Conservation (phyloP, 352 stramenopile genomes). For the Aphanomyces astaci region DNA sequence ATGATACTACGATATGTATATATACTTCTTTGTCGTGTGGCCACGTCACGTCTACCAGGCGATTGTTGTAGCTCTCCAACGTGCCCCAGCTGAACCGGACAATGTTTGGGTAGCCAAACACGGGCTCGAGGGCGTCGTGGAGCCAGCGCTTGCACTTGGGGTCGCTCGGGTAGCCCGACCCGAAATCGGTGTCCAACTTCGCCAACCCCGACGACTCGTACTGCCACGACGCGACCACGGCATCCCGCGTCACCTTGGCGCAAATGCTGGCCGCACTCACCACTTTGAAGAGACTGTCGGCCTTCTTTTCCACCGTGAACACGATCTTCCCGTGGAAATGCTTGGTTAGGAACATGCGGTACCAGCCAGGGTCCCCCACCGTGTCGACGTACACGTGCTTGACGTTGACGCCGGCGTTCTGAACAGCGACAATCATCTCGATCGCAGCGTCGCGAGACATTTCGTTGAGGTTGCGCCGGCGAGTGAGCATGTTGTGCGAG, state of each 20-base stretch:
- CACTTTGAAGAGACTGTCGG: conserved; percentile 93
- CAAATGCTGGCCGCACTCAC: conserved; percentile 89
- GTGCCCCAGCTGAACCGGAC: conserved; percentile 91
- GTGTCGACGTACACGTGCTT: conserved; percentile 93
- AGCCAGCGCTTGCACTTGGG: conserved; percentile 89
- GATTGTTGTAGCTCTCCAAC: conserved; percentile 41
- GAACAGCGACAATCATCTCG: conserved; percentile 86
- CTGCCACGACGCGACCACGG: conserved; percentile 80
- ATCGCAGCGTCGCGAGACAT: conserved; percentile 92
- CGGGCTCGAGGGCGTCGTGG: conserved; percentile 57
- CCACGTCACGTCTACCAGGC: conserved; percentile 58
- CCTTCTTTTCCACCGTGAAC: conserved; percentile 95
- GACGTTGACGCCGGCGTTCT: conserved; percentile 78
- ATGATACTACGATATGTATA: no score
- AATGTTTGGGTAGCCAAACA: conserved; percentile 90
- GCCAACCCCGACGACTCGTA: conserved; percentile 69
- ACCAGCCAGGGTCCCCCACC: conserved; percentile 87
- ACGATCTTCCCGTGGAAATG: conserved; percentile 82
- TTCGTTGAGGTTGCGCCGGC: conserved; percentile 88
- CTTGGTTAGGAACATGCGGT: conserved; percentile 88
- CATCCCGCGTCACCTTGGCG: conserved; percentile 91
- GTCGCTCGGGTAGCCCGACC: conserved; percentile 89
- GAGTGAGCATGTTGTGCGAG: conserved; percentile 90
- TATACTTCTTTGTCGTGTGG: conserved; percentile 57
- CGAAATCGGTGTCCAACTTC: conserved; percentile 63